Evolutionary conservation across 345 rosid species (phyloP), one percentile per base, ranked within the genome.

Genomic region (Viola odorata): DNA sequence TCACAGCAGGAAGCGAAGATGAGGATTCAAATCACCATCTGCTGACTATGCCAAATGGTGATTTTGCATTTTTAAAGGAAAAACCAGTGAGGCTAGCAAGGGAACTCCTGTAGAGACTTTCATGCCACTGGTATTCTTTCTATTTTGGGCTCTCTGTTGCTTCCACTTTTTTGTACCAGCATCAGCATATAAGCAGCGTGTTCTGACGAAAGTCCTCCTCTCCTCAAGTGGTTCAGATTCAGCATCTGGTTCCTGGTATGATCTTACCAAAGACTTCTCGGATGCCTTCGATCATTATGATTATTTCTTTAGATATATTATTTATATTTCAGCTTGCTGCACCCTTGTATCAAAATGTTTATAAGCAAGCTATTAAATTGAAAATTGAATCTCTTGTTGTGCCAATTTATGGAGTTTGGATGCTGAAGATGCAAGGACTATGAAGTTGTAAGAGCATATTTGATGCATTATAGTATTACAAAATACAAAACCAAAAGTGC

Each of bases 11-110:
- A 47, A 85, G 88, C n/a, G 92, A 81, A 66, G 95, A 74, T 67
- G 91, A 81, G 74, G 89, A 74, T 58, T 69, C 80, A 67, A 77
- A 79, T 77, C 89, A 85, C 59, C 90, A 81, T 75, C 82, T 90
- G 70, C 81, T 90, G 62, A 73, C 81, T 39, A 41, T 66, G 52
- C 79, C 82, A 7, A 82, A 85, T 61, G 81, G 85, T 51, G 88
- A 89, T 45, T 58, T 86, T 70, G 85, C 80, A 59, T 84, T 84
- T 67, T 67, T 86, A 62, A 73, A 76, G 73, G 90, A 86, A 63
- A 85, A 81, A 75, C 84, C 91, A 11, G 77, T 82, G 64, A 78
- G 81, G 72, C 73, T 88, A 71, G 82, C 96, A 37, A 84, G 77
- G 75, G 90, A 84, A 65, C 75, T 58, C 50, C 23, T 76, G 57